Percentiles rank a stretch among this genome's conserved stretches.
These are phyloP conservation scores for Trametes maxima DNA, from an alignment of 768 basidiomycete genomes.

Conservation along the genomic window DNA sequence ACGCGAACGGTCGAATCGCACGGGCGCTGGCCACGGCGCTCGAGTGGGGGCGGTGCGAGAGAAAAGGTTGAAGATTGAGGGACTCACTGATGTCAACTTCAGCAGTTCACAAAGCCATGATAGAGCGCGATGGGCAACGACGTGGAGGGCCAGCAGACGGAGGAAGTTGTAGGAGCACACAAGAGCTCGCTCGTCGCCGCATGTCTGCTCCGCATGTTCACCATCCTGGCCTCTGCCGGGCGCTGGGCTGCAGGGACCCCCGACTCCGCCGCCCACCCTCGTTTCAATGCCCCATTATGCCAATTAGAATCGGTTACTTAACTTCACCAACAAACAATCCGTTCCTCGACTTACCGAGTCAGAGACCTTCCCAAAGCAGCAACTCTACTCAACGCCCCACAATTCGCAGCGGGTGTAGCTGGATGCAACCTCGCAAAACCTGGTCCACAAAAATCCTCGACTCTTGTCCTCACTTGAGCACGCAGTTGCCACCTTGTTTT, in stretches of 20 bases:
- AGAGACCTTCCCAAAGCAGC: background rate
- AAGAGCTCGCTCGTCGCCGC: slow-evolving; percentile 17
- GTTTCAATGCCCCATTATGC: too few relatives aligned
- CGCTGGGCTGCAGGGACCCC: slow-evolving; percentile 2
- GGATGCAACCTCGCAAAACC: too few relatives aligned
- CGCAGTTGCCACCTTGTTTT: too few relatives aligned
- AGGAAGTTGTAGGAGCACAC: slow-evolving; percentile 14
- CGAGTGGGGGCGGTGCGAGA: slow-evolving; percentile 17
- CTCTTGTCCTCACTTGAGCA: too few relatives aligned
- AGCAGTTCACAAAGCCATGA: slow-evolving; percentile 21
- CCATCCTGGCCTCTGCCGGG: slow-evolving; percentile 9
- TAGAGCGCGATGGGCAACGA: slow-evolving; percentile 10
- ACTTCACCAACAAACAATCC: too few relatives aligned
- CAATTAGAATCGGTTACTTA: too few relatives aligned
- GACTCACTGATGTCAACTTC: slow-evolving; percentile 16
- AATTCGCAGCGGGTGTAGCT: too few relatives aligned
- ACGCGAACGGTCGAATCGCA: background rate
- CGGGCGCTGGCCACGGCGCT: background rate
- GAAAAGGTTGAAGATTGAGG: background rate
- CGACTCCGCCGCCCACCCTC: background rate
- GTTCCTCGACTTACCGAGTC: too few relatives aligned
- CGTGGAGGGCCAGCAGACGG: slow-evolving; percentile 1
- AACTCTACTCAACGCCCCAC: background rate
- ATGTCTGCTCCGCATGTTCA: slow-evolving; percentile 21
- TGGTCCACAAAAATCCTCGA: too few relatives aligned